phyloP scores from a whole-genome alignment of 805 yeast genomes.

The Yarrowia sp. region DNA sequence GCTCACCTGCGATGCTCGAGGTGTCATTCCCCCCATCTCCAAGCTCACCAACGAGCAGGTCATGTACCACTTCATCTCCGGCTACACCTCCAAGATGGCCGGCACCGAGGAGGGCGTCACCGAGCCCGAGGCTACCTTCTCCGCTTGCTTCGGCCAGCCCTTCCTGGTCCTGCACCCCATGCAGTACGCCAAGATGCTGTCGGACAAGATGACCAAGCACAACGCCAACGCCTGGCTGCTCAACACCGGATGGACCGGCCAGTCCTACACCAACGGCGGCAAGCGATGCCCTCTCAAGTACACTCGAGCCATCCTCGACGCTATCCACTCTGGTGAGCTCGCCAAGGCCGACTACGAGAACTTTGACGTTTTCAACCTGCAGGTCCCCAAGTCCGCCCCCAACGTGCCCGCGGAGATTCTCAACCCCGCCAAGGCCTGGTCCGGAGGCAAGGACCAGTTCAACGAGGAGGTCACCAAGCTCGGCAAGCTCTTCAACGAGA shows the following conservation, averaged over 20 bases:
- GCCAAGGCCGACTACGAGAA: constrained; percentile 76
- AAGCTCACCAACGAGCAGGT: constrained; percentile 92
- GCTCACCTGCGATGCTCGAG: constrained; percentile 96
- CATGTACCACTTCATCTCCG: constrained; percentile 95
- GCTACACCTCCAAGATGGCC: constrained; percentile 99
- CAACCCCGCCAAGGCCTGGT: constrained; percentile 85
- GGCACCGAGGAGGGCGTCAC: constrained; percentile 99
- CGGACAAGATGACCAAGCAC: constrained; percentile 86
- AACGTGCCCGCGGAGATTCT: constrained; percentile 81
- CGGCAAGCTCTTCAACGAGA: constrained; percentile 76
- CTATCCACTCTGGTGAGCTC: constrained; percentile 86
- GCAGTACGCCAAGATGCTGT: constrained; percentile 93
- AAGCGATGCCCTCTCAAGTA: constrained; percentile 96
- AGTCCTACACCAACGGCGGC: constrained; percentile 89
- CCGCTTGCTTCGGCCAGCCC: constrained; percentile 99
- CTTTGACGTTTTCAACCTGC: constrained; percentile 82
- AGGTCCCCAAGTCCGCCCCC: constrained; percentile 77
- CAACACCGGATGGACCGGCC: constrained; percentile 98
- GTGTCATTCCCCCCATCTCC: constrained; percentile 96
- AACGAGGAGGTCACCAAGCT: constrained; percentile 57
- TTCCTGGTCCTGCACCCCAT: constrained; percentile 97
- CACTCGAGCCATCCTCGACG: constrained; percentile 78
- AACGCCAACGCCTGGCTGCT: constrained; percentile 92
- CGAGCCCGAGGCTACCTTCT: constrained; percentile 96
- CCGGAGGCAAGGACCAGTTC: constrained; percentile 55